Base-by-base conservation (phyloP, 768 basidiomycete species). In the Pisolithus orientalis region DNA sequence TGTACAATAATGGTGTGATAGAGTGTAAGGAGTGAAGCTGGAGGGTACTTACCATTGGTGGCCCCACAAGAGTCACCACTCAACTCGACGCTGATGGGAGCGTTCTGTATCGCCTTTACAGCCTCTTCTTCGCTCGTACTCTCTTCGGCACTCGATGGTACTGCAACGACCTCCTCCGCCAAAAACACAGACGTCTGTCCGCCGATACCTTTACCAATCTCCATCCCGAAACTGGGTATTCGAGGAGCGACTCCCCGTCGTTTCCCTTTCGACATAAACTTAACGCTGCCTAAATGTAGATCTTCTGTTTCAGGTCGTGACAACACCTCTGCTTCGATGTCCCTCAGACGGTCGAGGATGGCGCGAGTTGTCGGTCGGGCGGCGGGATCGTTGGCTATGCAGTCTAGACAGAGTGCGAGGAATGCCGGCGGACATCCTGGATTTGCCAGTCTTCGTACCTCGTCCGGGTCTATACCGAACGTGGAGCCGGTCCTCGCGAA, bases 171-270 rank as follows among this genome's bases (percentile, higher is more conserved):
- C 6, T 74, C 72, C 32, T 73, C 71, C 6, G 69, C 65, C 24
- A 64, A 64, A 25, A 65, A 68, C 34, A 65, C 65, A 4, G 61
- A 53, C 13, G 59, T 58, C 16, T 62, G 53, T 44, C 79, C 34
- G 34, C 34, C 70, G 47, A 87, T 80, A 42, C 81, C 77, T 61
- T 80, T 80, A 3, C 79, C 84, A 14, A 87, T 70, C 17, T 83
- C 87, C 70, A 82, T 71, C 0, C 88, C 88, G 63, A 94, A 94
- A 69, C 89, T 93, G 1, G 90, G 90, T 54, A 94, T 94, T 14
- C 91, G 76, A n/a, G 84, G 87, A 1, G 73, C 80, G 4, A 70
- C 68, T 11, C 69, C 69, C 7, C 82, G 79, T 16, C 85, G 76
- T 65, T 80, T 85, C 4, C 75, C 74, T 9, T 81, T 80, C 1